phyloP scores from a whole-genome alignment of 164 flowering plant genomes.

The Vitis amurensis region DNA sequence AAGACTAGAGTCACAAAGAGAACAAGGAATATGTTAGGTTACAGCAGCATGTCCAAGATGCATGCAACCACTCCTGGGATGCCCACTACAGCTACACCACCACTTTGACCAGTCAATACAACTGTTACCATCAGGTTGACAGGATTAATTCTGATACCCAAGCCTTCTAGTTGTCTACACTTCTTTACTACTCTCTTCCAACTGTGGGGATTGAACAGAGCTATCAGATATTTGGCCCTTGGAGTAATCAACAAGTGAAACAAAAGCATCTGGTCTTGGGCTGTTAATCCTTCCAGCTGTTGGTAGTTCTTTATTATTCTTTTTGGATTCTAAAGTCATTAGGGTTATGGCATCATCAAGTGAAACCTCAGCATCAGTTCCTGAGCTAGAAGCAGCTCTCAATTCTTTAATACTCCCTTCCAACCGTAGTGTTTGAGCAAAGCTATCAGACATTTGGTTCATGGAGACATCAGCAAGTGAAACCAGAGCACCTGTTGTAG shows the following conservation, averaged over 20 bases:
- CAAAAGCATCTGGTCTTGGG: conserved; percentile 4
- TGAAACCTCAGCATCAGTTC: too few relatives aligned
- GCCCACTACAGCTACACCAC: not conserved
- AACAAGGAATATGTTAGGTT: not conserved
- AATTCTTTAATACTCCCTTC: too few relatives aligned
- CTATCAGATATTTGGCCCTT: conserved; percentile 5
- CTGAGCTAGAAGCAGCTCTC: too few relatives aligned
- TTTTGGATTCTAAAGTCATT: too few relatives aligned
- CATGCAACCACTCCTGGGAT: not conserved
- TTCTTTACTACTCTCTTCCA: conserved; percentile 4
- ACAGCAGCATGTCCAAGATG: not conserved
- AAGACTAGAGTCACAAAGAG: conserved; percentile 1
- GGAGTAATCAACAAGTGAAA: conserved; percentile 1
- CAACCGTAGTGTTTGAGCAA: too few relatives aligned
- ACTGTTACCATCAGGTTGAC: not conserved
- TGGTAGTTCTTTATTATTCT: too few relatives aligned
- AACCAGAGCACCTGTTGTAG: too few relatives aligned
- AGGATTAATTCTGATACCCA: not conserved
- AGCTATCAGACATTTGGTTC: too few relatives aligned
- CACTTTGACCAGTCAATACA: conserved; percentile 1
- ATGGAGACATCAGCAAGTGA: too few relatives aligned
- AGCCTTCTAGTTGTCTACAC: not conserved
- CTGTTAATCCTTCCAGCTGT: not conserved
- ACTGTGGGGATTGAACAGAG: conserved; percentile 1
- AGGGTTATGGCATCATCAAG: too few relatives aligned